Conservation (phyloP, 768 basidiomycete genomes). For the Mycena vulgaris region DNA sequence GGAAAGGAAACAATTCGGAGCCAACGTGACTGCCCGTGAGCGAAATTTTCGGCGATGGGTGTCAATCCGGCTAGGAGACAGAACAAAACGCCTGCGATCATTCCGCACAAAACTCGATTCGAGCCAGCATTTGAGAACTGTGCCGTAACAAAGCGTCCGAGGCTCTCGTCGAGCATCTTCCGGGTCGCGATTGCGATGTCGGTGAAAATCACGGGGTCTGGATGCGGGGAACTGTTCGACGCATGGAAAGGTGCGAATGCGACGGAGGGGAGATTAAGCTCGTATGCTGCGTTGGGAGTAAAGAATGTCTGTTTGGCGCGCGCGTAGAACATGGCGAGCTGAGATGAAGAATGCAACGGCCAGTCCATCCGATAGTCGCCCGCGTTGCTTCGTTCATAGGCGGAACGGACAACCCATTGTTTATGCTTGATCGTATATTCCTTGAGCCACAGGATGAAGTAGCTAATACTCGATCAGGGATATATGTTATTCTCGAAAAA, state of each 20-base stretch:
- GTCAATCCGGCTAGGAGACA: constrained; percentile 63
- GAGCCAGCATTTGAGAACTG: constrained; percentile 84
- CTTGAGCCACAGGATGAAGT: constrained; percentile 86
- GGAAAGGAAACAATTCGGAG: constrained; percentile 73
- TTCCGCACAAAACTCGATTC: constrained; percentile 74
- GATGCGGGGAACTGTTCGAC: constrained; percentile 63
- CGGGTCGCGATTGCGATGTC: constrained; percentile 72
- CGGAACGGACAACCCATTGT: constrained; percentile 59
- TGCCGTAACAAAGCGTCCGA: constrained; percentile 76
- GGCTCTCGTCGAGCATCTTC: constrained; percentile 73
- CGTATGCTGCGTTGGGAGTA: constrained; percentile 78
- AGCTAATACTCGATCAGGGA: constrained; percentile 57
- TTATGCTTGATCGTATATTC: constrained; percentile 73
- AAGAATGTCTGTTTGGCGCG: constrained; percentile 89
- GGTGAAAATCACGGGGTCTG: constrained; percentile 76
- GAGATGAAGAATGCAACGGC: constrained; percentile 63
- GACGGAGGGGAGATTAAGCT: constrained; percentile 79
- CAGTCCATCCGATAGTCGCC: constrained; percentile 52
- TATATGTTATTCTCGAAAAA: background rate
- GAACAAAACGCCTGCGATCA: constrained; percentile 71
- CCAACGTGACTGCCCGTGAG: constrained; percentile 66
- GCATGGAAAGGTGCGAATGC: constrained; percentile 73
- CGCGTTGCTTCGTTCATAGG: constrained; percentile 50
- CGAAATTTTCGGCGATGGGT: constrained; percentile 65
- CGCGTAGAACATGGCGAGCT: constrained; percentile 81